phyloP scores from a whole-genome alignment of 768 basidiomycete genomes.

The Pulveroboletus ravenelii region DNA sequence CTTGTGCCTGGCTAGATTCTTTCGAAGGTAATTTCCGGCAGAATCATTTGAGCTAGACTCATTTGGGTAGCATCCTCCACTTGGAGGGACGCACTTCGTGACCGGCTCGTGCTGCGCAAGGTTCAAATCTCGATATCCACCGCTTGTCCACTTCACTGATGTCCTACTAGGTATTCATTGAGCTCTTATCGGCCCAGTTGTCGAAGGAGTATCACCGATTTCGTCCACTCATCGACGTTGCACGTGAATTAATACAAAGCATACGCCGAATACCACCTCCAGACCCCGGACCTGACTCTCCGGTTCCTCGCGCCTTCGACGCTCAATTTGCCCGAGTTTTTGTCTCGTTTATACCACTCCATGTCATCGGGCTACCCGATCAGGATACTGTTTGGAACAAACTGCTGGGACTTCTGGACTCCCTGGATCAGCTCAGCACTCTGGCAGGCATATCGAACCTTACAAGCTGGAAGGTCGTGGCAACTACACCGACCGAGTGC shows the following conservation, averaged over 20 bases:
- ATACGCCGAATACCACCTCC: conserved; percentile 29
- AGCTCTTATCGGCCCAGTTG: conserved; percentile 23
- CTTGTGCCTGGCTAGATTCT: conserved; percentile 55
- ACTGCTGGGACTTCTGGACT: conserved; percentile 47
- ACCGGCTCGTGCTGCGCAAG: conserved; percentile 56
- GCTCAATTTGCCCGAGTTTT: conserved; percentile 62
- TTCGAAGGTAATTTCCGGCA: conserved; percentile 33
- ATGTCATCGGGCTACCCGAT: conserved; percentile 49
- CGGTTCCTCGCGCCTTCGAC: conserved; percentile 56
- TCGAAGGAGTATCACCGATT: conserved; percentile 25
- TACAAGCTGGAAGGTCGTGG: conserved; percentile 58
- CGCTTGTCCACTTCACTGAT: conserved; percentile 3
- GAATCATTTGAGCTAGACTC: neutral
- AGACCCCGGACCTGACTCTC: conserved; percentile 40
- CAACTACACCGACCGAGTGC: neutral
- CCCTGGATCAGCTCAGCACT: conserved; percentile 48
- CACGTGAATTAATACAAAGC: conserved; percentile 14
- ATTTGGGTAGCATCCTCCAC: conserved; percentile 37
- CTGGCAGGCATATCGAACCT: conserved; percentile 44
- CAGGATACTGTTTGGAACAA: conserved; percentile 49
- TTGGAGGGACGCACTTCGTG: conserved; percentile 49
- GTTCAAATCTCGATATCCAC: conserved; percentile 27
- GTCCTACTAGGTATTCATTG: conserved; percentile 19
- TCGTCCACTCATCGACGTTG: conserved; percentile 13
- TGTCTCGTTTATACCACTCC: conserved; percentile 63